Conservation (phyloP, 2,329 filamentous ascomycete species). For the Didymella segeticola region DNA sequence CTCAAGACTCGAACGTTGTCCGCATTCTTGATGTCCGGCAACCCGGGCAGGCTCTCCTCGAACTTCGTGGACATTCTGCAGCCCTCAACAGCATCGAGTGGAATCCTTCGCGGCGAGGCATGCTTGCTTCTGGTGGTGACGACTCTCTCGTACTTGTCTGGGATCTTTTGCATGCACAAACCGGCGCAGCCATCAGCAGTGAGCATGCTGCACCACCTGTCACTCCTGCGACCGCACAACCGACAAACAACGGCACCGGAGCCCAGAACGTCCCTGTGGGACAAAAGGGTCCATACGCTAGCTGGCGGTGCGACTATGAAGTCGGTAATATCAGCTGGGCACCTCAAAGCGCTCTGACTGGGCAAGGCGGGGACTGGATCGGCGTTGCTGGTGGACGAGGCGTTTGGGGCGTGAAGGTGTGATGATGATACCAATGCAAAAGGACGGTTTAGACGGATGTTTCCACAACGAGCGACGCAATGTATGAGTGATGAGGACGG, state of each 20-base stretch:
- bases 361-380: constrained; percentile 80
- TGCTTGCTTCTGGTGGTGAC: constrained; percentile 89
- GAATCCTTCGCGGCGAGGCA: constrained; percentile 85
- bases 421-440: constrained; percentile 16
- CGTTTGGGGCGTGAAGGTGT: constrained; percentile 75
- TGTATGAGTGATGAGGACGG: constrained; percentile 8
- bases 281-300: constrained; percentile 72
- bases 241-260: constrained; percentile 37
- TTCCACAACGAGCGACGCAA: constrained; percentile 2
- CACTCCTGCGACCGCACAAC: constrained; percentile 35
- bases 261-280: constrained; percentile 49
- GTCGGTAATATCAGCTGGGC: constrained; percentile 87
- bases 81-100: constrained; percentile 94
- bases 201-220: constrained; percentile 38
- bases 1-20: constrained; percentile 88
- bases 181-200: constrained; percentile 57
- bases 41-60: constrained; percentile 91
- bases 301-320: constrained; percentile 87
- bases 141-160: constrained; percentile 91
- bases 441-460: not conserved
- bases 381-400: constrained; percentile 82
- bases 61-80: constrained; percentile 86
- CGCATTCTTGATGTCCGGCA: constrained; percentile 96
- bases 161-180: constrained; percentile 80
- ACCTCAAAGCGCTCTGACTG: constrained; percentile 70